Base-by-base conservation (phyloP, 2,329 filamentous ascomycete species). In the Dactylellina drechsleri region DNA sequence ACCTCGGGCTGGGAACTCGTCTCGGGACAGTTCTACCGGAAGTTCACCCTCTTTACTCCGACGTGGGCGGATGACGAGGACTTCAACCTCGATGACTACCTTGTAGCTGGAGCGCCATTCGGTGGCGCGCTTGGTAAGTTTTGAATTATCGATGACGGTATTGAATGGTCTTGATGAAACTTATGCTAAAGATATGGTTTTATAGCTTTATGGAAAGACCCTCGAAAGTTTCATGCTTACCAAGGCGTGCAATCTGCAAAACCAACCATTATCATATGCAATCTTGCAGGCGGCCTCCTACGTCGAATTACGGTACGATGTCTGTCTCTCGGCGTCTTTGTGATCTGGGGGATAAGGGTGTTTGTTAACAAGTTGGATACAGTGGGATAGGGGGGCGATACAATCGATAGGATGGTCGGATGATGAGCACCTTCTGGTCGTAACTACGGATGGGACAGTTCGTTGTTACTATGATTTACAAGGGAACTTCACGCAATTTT, bases 371-470 rank as follows among this genome's bases (percentile, higher is more conserved):
- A 54, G 13, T 45, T 57, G n/a, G 26, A n/a, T 70, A 18, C 77
- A 91, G 81, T 98, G 94, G 93, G 94, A 98, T 79, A 92, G 93
- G 83, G 92, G 92, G 53, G 85, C 89, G 2, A 92, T 99, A 80
- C 91, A 90, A 81, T 93, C 92, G 1, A 86, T 99, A 18, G 95
- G 95, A 40, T 99, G 95, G 95, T 97, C 93, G 18, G 94, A 97
- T 80, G 92, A 97, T 77, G 95, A 99, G 85, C 91, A 91, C 81
- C 86, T 99, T 54, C 84, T 99, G 2, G 91, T 97, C 0, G 89
- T 98, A 60, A 92, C 93, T 8, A 88, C 91, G 62, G 94, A 99
- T 80, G 95, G 95, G 23, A 94, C 89, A 0, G 94, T 98, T 50
- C 87, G 93, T 74, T 95, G 92, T 82, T 97, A 93, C 80, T 89